Percentiles rank a stretch among this genome's conserved stretches.
phyloP scores from a whole-genome alignment of 2,329 filamentous ascomycete species.

The Calonectria pseudoturangicola region DNA sequence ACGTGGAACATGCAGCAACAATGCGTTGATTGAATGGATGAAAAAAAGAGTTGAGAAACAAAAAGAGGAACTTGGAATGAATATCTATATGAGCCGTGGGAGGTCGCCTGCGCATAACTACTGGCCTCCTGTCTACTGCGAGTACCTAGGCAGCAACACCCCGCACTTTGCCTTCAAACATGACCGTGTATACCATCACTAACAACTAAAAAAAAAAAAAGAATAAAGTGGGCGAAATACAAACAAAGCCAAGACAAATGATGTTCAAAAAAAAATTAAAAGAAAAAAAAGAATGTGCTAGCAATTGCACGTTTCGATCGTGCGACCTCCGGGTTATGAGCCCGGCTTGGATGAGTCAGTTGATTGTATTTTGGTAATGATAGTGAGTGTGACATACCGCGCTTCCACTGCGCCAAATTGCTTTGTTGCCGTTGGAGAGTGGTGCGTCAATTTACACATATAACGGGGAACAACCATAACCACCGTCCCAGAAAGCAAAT shows the following conservation, averaged over 20 bases:
- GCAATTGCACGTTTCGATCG: conserved; percentile 41
- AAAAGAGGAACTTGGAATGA: not conserved
- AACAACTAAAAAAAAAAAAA: not conserved
- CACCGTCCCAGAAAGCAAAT: too few relatives aligned
- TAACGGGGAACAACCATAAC: not conserved
- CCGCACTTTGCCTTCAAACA: too few relatives aligned
- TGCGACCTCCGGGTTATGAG: conserved; percentile 40
- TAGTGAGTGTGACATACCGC: conserved; percentile 8
- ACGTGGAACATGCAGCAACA: not conserved
- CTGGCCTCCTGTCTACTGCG: not conserved
- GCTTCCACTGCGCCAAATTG: conserved; percentile 40
- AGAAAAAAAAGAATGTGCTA: conserved; percentile 15
- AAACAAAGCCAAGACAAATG: not conserved
- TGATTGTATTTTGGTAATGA: not conserved
- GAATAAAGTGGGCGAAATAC: not conserved
- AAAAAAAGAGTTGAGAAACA: too few relatives aligned
- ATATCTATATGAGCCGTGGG: not conserved
- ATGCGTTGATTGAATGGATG: not conserved
- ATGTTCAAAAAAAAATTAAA: not conserved
- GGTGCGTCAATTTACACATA: not conserved
- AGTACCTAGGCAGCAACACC: too few relatives aligned
- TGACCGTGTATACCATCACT: not conserved
- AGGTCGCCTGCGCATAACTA: not conserved
- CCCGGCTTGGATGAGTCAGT: conserved; percentile 25
- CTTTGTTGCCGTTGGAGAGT: conserved; percentile 1